These are phyloP conservation scores for Nicotiana tomentosiformis DNA, from an alignment of 257 asterid genomes.

Conservation along the genomic window DNA sequence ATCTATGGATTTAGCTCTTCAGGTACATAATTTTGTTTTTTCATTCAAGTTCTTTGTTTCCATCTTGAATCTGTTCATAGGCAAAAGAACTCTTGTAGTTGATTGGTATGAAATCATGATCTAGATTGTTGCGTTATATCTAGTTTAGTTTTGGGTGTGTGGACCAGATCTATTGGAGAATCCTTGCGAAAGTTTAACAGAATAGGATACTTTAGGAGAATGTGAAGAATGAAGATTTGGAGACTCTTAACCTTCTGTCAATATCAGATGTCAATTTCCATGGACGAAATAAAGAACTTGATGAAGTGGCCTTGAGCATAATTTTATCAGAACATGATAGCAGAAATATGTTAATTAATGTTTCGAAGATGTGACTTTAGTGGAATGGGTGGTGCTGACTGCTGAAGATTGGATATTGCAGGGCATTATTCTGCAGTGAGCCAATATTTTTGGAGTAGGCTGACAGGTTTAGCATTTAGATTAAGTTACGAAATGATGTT, in stretches of 20 bases:
- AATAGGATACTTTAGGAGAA: not conserved
- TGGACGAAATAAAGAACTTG: not conserved
- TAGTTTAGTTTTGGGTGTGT: not conserved
- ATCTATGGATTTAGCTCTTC: slow-evolving; percentile 95
- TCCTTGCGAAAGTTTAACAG: not conserved
- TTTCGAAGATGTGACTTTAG: not conserved
- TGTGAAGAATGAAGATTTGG: not conserved
- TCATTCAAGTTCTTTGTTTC: not conserved
- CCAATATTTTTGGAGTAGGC: not conserved
- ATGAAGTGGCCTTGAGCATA: not conserved
- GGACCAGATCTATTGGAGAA: not conserved
- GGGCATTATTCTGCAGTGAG: not conserved
- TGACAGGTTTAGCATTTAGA: not conserved
- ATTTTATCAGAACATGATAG: not conserved
- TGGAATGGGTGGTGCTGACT: not conserved
- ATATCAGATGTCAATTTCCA: not conserved
- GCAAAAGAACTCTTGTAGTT: not conserved
- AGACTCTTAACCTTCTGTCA: not conserved
- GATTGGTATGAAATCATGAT: not conserved
- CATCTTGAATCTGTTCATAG: not conserved
- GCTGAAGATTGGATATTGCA: not conserved
- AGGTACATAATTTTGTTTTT: slow-evolving; percentile 31
- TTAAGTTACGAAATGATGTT: not conserved
- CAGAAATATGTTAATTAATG: not conserved
- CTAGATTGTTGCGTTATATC: not conserved